Conservation (phyloP, 2,329 filamentous ascomycete genomes). For the Penicillium expansum region DNA sequence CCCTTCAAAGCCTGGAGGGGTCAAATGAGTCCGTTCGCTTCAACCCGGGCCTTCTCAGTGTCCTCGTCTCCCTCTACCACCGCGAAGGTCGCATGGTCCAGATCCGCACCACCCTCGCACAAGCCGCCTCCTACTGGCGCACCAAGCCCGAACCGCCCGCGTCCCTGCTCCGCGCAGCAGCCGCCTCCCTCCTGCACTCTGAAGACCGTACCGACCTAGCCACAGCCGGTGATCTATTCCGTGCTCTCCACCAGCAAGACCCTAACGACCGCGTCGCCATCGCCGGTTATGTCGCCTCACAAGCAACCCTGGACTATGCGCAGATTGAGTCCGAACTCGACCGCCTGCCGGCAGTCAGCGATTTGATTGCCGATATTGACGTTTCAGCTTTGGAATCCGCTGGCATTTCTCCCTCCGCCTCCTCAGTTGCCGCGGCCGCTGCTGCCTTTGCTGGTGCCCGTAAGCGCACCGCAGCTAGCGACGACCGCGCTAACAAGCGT, state of each 20-base stretch:
- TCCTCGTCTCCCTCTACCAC: conserved; percentile 75
- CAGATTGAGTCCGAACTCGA: conserved; percentile 37
- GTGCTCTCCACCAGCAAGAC: conserved; percentile 65
- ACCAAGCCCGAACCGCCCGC: conserved; percentile 57
- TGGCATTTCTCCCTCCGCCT: conserved; percentile 41
- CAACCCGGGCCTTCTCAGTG: conserved; percentile 78
- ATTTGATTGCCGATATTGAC: conserved; percentile 45
- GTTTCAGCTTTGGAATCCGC: conserved; percentile 45
- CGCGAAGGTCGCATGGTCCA: conserved; percentile 69
- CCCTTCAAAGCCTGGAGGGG: conserved; percentile 69
- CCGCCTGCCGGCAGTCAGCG: conserved; percentile 39
- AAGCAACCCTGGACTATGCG: conserved; percentile 54
- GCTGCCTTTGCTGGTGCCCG: conserved; percentile 36
- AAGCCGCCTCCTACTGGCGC: conserved; percentile 79
- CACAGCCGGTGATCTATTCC: conserved; percentile 75
- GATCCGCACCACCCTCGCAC: conserved; percentile 70
- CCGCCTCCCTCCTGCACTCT: conserved; percentile 76
- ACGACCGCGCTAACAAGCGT: conserved; percentile 39
- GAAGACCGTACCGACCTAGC: conserved; percentile 65
- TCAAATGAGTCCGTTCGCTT: conserved; percentile 70
- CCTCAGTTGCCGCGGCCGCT: conserved; percentile 30
- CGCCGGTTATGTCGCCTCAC: conserved; percentile 82
- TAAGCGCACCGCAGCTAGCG: conserved; percentile 39
- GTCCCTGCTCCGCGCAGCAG: conserved; percentile 77
- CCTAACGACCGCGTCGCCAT: conserved; percentile 64